Conservation (phyloP, 345 rosid genomes). For the Brassica nigra region DNA sequence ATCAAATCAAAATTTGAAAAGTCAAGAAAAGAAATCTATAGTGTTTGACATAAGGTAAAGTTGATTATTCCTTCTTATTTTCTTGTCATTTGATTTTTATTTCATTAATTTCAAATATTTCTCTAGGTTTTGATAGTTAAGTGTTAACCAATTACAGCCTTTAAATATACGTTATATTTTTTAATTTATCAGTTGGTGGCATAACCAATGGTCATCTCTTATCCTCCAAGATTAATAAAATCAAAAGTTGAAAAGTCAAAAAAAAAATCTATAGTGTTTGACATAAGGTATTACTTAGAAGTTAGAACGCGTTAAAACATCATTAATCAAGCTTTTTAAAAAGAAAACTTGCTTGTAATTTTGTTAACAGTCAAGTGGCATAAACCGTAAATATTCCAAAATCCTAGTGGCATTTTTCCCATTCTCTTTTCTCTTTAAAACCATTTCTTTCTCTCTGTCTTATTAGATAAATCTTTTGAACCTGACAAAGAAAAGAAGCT, state of each 20-base stretch:
- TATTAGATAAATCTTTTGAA: neutral
- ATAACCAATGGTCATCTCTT: neutral
- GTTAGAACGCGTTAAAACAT: conserved; percentile 24
- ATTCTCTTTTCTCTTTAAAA: conserved; percentile 23
- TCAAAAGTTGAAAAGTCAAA: neutral
- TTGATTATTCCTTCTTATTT: neutral
- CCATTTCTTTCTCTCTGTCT: conserved; percentile 25
- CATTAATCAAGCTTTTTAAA: neutral
- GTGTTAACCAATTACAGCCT: neutral
- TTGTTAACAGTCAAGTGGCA: conserved; percentile 39
- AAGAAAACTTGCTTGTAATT: neutral
- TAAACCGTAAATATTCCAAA: conserved; percentile 15
- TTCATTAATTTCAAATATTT: neutral
- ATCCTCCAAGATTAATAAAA: neutral
- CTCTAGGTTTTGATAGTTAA: neutral
- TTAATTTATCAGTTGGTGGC: neutral
- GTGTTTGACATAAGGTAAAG: neutral
- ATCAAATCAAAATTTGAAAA: neutral
- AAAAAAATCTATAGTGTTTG: neutral
- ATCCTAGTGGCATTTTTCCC: conserved; percentile 40
- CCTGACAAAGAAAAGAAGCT: neutral
- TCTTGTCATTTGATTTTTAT: neutral
- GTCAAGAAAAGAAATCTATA: neutral
- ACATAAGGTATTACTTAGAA: neutral
- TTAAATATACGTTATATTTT: neutral